These are phyloP conservation scores for Globisporangium iwayamae DNA, from an alignment of 352 stramenopile genomes.

Conservation along the genomic window DNA sequence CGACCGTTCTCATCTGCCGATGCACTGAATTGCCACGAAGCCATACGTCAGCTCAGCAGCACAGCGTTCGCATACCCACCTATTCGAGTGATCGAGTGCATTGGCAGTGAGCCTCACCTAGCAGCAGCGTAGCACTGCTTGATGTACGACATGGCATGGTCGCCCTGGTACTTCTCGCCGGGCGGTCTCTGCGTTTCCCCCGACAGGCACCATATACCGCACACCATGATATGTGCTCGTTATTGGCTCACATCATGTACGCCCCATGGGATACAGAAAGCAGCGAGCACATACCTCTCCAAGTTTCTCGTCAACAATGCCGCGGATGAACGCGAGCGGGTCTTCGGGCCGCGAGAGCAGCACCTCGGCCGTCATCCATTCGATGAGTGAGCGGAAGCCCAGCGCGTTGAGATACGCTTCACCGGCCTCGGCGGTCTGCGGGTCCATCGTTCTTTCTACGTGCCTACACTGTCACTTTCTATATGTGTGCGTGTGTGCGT, in stretches of 20 bases:
- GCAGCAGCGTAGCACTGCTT: slow-evolving; percentile 87
- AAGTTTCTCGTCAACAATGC: slow-evolving; percentile 83
- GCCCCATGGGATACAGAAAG: neutral
- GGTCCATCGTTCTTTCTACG: slow-evolving; percentile 35
- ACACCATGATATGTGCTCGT: neutral
- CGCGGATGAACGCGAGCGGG: slow-evolving; percentile 77
- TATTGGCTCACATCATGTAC: neutral
- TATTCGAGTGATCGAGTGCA: too few relatives aligned
- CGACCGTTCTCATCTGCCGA: slow-evolving; percentile 81
- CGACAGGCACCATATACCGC: neutral
- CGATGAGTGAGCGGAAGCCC: slow-evolving; percentile 88
- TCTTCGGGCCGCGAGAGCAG: slow-evolving; percentile 83
- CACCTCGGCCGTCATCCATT: slow-evolving; percentile 89
- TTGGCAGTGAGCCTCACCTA: slow-evolving; percentile 29
- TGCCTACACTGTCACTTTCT: neutral
- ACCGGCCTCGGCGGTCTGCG: slow-evolving; percentile 72
- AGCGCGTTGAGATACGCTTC: slow-evolving; percentile 87
- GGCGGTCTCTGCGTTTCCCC: slow-evolving; percentile 20
- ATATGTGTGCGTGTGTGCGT: too few relatives aligned
- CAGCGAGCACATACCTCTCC: slow-evolving; percentile 35
- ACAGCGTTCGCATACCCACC: neutral
- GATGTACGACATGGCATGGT: slow-evolving; percentile 80
- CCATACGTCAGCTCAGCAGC: neutral
- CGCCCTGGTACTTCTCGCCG: slow-evolving; percentile 71
- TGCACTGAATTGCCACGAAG: slow-evolving; percentile 29